Evolutionary conservation across 306 rosid species (phyloP), one percentile per base, ranked within the genome.

Genomic region (Cotoneaster glaucophyllus): DNA sequence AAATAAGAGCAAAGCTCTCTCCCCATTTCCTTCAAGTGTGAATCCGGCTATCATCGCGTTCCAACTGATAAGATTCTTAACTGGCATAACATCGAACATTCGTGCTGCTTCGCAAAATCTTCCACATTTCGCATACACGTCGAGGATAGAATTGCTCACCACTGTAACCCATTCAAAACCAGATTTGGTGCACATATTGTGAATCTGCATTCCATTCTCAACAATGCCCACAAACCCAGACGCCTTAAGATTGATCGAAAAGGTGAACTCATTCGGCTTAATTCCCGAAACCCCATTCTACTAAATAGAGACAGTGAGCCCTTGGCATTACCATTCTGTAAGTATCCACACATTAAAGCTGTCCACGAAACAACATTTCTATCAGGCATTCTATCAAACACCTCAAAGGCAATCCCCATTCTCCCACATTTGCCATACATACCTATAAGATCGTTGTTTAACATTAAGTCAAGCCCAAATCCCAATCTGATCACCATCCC

Each of bases 41-140:
- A 78, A 85, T 71, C 84, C 89, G 19, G 90, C 88, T 67, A 90
- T 90, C 86, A 90, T 90, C 4, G 85, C 72, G 32, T 90, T 90
- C 93, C 93, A 90, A 65, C 79, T 90, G n/a, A 90, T 78, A 75
- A 85, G 73, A 77, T 84, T 85, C 67, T 67, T 83, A n/a, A 66
- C 68, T 1, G 85, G 87, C 88, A 88, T 82, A 28, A 56, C 26
- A 57, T 77, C 52, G 37, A 88, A 88, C 82, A 85, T 81, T 57
- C 5, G 63, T 0, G 70, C 79, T 1, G 96, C 91, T 43, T 90
- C 91, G 11, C 21, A 3, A 44, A 83, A 75, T 84, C 79, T 82
- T 4, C 89, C 86, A 68, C 88, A 90, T 70, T 86, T 90, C 1
- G 83, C 81, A 68, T 88, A 88, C 96, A 88, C 85, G 80, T 88